Percentiles rank a stretch among this genome's conserved stretches.
phyloP scores from a whole-genome alignment of 176 grass and related monocot genomes.

The Raddia guianensis region DNA sequence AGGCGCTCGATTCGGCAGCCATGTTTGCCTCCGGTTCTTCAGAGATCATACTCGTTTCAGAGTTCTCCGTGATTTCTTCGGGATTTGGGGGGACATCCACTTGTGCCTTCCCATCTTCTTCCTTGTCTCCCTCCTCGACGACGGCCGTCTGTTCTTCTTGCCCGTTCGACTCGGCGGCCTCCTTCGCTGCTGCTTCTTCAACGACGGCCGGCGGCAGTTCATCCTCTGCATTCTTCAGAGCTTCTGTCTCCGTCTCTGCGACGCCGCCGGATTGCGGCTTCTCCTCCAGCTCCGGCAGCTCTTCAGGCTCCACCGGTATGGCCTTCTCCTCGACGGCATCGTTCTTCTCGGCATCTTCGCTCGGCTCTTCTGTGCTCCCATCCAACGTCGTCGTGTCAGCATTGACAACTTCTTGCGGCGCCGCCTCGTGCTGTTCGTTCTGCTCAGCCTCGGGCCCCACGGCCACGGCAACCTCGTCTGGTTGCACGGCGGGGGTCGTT shows the following conservation, averaged over 20 bases:
- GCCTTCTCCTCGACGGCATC: constrained; percentile 16
- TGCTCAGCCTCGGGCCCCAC: constrained; percentile 28
- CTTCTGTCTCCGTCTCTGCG: background rate
- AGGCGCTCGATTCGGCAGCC: background rate
- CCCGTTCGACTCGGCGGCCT: background rate
- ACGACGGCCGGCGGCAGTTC: background rate
- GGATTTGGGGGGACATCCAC: background rate
- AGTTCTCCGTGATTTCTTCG: background rate
- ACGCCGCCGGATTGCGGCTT: background rate
- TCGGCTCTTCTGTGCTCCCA: constrained; percentile 7
- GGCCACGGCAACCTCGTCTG: constrained; percentile 17
- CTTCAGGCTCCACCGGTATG: background rate
- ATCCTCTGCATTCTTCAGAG: background rate
- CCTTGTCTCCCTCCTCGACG: constrained; percentile 16
- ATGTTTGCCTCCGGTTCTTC: background rate
- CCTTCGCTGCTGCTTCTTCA: constrained; percentile 13
- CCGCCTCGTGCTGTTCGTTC: background rate
- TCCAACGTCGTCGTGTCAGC: background rate
- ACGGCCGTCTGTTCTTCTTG: constrained; percentile 35
- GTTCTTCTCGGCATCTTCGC: background rate
- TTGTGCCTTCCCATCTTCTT: constrained; percentile 7
- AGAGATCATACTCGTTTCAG: constrained; percentile 1
- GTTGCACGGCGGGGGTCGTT: constrained; percentile 21
- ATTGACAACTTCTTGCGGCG: constrained; percentile 4
- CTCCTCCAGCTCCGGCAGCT: constrained; percentile 25